Evolutionary conservation across 768 basidiomycete genomes (phyloP), one percentile per base, ranked within the genome.

Genomic region (Tricholoma matsutake): DNA sequence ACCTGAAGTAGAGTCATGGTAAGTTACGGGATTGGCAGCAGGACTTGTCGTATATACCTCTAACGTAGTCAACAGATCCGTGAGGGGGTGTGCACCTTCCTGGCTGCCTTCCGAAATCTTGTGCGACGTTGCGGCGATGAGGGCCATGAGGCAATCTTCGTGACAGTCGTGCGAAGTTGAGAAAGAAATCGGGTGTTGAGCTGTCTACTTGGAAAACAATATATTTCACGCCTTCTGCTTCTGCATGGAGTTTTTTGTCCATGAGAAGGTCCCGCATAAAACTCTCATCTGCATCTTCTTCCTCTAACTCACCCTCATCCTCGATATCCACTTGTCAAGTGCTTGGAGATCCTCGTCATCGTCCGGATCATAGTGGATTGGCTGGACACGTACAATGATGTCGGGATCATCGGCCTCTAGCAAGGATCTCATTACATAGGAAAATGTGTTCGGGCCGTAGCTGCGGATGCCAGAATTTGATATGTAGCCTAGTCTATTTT

Each of bases 311-410:
- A 13, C 31, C 54, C 49, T 60, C 59, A n/a, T 58, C 20, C 35
- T 25, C 43, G 7, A 39, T 25, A 13, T 56, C 34, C 32, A 39
- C 43, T 57, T 25, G 22, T 43, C 43, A 39, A 39, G 35, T 10
- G 18, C 56, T 11, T 18, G 20, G n/a, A 39, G 35, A 39, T 57
- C 56, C 25, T 22, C 37, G n/a, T 57, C 56, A 18, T 41, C 32
- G 9, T 69, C 64, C 14, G 66, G 64, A 49, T 74, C 67, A 55
- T 70, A 72, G 56, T 76, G 72, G 16, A 74, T 57, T 0, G 76
- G 75, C 1, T 58, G 56, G 16, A 70, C 65, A 10, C 3, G 57
- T 72, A 64, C 54, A 25, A 54, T 4, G 6, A 39, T 32, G 22
- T 55, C 59, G 14, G 59, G 59, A 39, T 60, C 52, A 6, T 60